Conservation (phyloP, 805 yeast species). For the Saturnispora dispora region DNA sequence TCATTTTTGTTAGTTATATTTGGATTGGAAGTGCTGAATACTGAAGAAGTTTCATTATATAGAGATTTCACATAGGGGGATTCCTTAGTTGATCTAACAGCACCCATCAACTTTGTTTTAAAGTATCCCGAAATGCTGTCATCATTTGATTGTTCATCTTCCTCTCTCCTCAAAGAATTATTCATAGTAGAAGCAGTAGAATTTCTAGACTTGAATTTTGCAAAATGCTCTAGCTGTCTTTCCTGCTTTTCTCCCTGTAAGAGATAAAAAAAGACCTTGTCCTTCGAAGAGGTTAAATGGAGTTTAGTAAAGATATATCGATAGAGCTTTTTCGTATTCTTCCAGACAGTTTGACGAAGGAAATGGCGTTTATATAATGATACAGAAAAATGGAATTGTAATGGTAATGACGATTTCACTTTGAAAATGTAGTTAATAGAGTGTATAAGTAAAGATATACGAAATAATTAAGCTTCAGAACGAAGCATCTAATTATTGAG, state of each 20-base stretch:
- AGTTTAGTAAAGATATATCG: background rate
- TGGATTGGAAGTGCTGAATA: slow-evolving; percentile 12
- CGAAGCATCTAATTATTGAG: background rate
- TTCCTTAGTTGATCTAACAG: slow-evolving; percentile 43
- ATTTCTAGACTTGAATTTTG: background rate
- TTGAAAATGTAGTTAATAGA: background rate
- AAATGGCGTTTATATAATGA: background rate
- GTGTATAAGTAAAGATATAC: background rate
- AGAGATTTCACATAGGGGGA: slow-evolving; percentile 38
- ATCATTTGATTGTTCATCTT: slow-evolving; percentile 9
- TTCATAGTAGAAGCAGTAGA: background rate
- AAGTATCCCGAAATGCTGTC: slow-evolving; percentile 18
- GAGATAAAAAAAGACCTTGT: slow-evolving; percentile 23
- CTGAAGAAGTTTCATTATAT: slow-evolving; percentile 22
- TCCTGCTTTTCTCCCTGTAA: slow-evolving; percentile 16
- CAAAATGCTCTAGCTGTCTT: slow-evolving; percentile 10
- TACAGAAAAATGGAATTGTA: background rate
- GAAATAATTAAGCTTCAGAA: background rate
- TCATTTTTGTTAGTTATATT: background rate
- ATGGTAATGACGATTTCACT: background rate
- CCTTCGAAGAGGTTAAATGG: slow-evolving; percentile 14
- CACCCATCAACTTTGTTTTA: slow-evolving; percentile 36
- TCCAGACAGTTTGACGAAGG: background rate
- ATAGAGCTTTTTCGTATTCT: slow-evolving; percentile 3
- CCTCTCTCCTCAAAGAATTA: background rate